These are phyloP conservation scores for Primulina tabacum DNA, from an alignment of 257 asterid species.

Conservation along the genomic window DNA sequence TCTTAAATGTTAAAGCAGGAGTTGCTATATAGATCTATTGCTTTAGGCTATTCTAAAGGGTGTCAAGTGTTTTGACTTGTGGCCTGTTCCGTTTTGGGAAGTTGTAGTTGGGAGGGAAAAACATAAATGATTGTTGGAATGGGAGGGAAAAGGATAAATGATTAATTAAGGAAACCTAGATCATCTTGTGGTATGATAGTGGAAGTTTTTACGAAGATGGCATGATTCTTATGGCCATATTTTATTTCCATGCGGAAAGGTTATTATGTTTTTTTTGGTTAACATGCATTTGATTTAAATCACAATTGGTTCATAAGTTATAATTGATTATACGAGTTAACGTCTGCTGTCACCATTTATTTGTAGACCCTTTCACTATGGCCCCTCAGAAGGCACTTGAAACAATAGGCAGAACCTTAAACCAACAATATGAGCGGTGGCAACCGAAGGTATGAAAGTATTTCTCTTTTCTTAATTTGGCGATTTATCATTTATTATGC, in stretches of 20 bases:
- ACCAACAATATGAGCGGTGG: constrained; percentile 66
- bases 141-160: background rate
- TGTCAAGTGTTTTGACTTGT: background rate
- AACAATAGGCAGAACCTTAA: constrained; percentile 56
- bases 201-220: background rate
- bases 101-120: background rate
- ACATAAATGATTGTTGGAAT: background rate
- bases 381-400: constrained; percentile 67
- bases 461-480: background rate
- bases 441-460: constrained; percentile 71
- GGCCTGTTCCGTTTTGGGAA: background rate
- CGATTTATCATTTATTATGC: background rate
- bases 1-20: background rate
- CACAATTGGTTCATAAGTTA: background rate
- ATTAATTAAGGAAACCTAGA: background rate
- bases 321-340: constrained; percentile 16
- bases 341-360: constrained; percentile 25
- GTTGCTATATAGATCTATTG: background rate
- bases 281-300: background rate
- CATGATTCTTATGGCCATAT: background rate
- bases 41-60: background rate
- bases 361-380: constrained; percentile 37
- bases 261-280: background rate
- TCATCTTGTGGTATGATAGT: background rate
- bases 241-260: background rate